phyloP scores from a whole-genome alignment of 2,329 filamentous ascomycete genomes.

The Cercospora canescens region DNA sequence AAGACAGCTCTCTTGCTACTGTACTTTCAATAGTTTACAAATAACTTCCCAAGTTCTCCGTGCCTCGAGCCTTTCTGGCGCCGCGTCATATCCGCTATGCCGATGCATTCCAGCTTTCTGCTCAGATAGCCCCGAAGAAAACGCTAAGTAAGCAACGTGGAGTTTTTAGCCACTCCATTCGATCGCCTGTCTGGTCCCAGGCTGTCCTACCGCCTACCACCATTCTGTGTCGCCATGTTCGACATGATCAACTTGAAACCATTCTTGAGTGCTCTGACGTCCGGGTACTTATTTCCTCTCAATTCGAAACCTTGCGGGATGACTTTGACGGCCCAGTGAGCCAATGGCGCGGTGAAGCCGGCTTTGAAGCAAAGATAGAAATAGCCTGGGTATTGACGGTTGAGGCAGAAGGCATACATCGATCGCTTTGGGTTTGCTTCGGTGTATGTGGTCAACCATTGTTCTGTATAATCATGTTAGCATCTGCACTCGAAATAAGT shows the following conservation, averaged over 20 bases:
- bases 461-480: constrained; percentile 58
- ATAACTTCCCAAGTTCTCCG: neutral
- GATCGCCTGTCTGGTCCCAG: neutral
- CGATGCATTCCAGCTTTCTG: neutral
- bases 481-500: neutral
- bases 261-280: constrained; percentile 94
- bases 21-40: neutral
- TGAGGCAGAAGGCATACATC: constrained; percentile 93
- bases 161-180: neutral
- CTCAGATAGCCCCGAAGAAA: neutral
- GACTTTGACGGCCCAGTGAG: constrained; percentile 82
- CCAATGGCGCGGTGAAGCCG: constrained; percentile 69
- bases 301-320: constrained; percentile 93
- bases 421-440: constrained; percentile 93
- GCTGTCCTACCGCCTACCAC: neutral
- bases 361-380: constrained; percentile 97
- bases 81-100: neutral
- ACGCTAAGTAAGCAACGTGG: neutral
- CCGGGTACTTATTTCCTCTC: constrained; percentile 83
- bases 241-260: constrained; percentile 79
- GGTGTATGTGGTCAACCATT: constrained; percentile 94
- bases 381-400: constrained; percentile 87
- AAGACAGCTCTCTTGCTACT: too few species aligned
- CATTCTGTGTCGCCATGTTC: constrained; percentile 24
- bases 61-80: neutral